phyloP scores from a whole-genome alignment of 2,329 filamentous ascomycete genomes.

The Colletotrichum acutatum region DNA sequence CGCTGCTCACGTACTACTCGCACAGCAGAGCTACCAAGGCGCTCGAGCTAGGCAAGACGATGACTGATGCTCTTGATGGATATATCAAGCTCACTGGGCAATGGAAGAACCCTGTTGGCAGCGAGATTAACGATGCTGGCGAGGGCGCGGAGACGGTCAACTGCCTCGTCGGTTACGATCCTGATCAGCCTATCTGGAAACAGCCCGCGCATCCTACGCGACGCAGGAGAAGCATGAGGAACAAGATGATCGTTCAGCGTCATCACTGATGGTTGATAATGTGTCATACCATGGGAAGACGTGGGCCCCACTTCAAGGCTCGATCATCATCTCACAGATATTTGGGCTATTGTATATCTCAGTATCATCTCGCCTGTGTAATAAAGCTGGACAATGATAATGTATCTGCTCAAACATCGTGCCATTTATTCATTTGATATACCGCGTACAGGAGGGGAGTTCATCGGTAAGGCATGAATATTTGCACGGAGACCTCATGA shows the following conservation, averaged over 20 bases:
- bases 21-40: constrained; percentile 39
- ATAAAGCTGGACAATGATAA: background rate
- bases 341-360: background rate
- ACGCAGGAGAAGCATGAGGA: constrained; percentile 6
- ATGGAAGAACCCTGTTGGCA: constrained; percentile 41
- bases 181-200: constrained; percentile 39
- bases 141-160: constrained; percentile 47
- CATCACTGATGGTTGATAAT: background rate
- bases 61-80: constrained; percentile 39
- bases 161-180: constrained; percentile 45
- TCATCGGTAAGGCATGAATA: background rate
- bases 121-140: constrained; percentile 46
- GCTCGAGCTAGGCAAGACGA: constrained; percentile 37
- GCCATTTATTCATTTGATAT: background rate
- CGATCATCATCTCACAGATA: background rate
- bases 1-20: constrained; percentile 40
- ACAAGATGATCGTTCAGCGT: constrained; percentile 18
- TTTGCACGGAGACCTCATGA: background rate
- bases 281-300: background rate
- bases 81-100: constrained; percentile 40
- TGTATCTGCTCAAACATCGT: background rate
- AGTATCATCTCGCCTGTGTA: background rate
- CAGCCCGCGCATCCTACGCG: constrained; percentile 22
- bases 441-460: fast-evolving
- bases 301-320: background rate